Evolutionary conservation across 2,329 filamentous ascomycete genomes (phyloP), one percentile per base, ranked within the genome.

Genomic region (Niveomyces coronatus): DNA sequence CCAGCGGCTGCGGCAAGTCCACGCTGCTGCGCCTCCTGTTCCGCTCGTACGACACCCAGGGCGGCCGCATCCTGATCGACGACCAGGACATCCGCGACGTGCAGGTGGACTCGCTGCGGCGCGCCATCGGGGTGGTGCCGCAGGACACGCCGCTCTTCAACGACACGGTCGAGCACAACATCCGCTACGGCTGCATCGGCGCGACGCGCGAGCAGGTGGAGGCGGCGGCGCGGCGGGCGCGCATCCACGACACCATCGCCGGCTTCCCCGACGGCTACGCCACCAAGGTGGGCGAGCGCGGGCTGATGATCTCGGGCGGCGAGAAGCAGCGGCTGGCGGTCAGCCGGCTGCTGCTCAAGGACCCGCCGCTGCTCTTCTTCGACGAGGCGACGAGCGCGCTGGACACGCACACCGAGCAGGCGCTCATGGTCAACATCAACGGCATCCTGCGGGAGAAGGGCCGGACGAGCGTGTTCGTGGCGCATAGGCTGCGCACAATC

Each of bases 81-180:
- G 87, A 82, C 37, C 91, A 98, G 55, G 88, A 98, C 55, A 78
- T 98, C 47, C 81, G 85, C 28, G 72, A 85, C 42, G 81, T 98
- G 2, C 79, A 71, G 9, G 60, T 96, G 2, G 85, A 93, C 37
- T 93, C 84, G 24, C 67, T 98, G 19, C 79, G 91, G 6, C 76
- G 76, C 46, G 74, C 83, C 3, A 96, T 98, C 46, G 91, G 91
- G 16, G 89, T 98, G 13, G 91, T 98, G 1, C 91, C 91, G 0
- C 93, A 98, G 57, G 91, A 98, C 50, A 96, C 91, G 0, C 88
- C 91, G 0, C 70, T 98, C 1, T 98, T 98, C 68, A 98, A 98
- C 57, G 87, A 94, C 53, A 91, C 87, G 0, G 89, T 98, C 42
- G 82, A 84, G 54, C 86, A 95, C 58, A 98, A 98, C 56, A 94